Evolutionary conservation across 257 asterid genomes (phyloP), one percentile per base, ranked within the genome.

Genomic region (Solanum corneliomulleri): DNA sequence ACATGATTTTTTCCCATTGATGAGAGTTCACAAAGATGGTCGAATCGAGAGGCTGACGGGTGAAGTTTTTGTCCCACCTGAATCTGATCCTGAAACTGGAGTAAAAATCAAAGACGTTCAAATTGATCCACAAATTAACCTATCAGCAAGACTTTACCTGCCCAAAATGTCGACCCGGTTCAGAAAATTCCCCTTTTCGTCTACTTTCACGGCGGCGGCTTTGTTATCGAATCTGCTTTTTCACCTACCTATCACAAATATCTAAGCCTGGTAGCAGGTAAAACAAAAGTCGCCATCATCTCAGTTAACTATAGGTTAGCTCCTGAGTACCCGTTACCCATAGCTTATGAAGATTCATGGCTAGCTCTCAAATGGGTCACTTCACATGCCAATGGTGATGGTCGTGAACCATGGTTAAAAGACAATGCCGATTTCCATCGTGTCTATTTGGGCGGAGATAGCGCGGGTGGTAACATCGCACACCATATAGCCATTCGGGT

Each of bases 131-230:
- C 85, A 89, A 11, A 75, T 45, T 58, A 76, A 83, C 35, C 31
- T 93, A 10, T 87, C 93, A 12, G 95, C 94, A 11, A 81, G 97
- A 72, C 70, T 94, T 16, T 91, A 89, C 92, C 87, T 90, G 2
- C 97, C 97, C 52, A 52, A 56, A 72, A 56, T 75, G 52, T 89
- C 37, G 27, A 52, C 15, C 86, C 89, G 2, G 85, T 44, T 27
- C 58, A 64, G 1, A 93, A 93, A 70, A 93, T 91, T 6, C 96
- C 98, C 1, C 87, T 94, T 0, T 37, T 94, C 0, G 87, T 95
- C 75, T 95, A 94, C 92, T 91, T 89, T 52, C 98, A 94, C 58
- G 98, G 96, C 23, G 98, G 98, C 3, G 97, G 70, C 3, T 94
- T 95, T 39, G 29, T 88, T 12, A 21, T 88, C 2, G 89, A 85